phyloP scores from a whole-genome alignment of 2,329 filamentous ascomycete species.

The Anisogramma anomala region DNA sequence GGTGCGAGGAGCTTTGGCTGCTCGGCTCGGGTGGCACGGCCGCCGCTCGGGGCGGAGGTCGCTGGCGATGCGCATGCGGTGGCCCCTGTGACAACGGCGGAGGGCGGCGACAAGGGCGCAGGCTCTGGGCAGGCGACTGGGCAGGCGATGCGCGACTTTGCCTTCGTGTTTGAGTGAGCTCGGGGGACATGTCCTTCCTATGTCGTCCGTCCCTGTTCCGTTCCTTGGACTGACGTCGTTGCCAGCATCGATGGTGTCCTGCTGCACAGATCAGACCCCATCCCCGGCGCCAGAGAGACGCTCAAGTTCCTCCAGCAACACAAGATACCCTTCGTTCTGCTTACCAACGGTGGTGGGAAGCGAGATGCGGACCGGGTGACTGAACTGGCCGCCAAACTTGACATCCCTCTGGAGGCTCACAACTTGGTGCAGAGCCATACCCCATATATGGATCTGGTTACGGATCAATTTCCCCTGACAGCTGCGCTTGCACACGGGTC shows the following conservation, averaged over 20 bases:
- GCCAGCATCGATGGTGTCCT: conserved; percentile 82
- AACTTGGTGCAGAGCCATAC: conserved; percentile 88
- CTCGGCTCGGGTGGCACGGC: too few species aligned
- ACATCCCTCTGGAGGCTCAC: conserved; percentile 49
- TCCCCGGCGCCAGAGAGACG: conserved; percentile 66
- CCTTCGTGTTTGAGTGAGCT: conserved; percentile 22
- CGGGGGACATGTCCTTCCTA: too few species aligned
- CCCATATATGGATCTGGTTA: conserved; percentile 62
- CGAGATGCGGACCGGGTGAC: conserved; percentile 62
- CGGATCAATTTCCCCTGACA: too few species aligned
- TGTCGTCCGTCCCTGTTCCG: background rate
- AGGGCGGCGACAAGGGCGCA: too few species aligned
- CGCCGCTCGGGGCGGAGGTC: too few species aligned
- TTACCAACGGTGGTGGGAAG: conserved; percentile 92
- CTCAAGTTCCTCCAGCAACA: conserved; percentile 62
- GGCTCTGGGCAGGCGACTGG: too few species aligned
- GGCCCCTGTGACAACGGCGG: too few species aligned
- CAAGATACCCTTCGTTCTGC: conserved; percentile 78
- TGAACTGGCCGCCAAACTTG: conserved; percentile 56
- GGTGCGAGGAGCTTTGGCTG: too few species aligned
- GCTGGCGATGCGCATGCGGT: too few species aligned
- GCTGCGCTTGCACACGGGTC: too few species aligned
- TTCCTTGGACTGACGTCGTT: background rate
- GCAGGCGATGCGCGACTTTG: too few species aligned
- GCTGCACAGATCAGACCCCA: conserved; percentile 64